These are phyloP conservation scores for Hymenoscyphus linearis DNA, from an alignment of 2,329 filamentous ascomycete species.

Conservation along the genomic window DNA sequence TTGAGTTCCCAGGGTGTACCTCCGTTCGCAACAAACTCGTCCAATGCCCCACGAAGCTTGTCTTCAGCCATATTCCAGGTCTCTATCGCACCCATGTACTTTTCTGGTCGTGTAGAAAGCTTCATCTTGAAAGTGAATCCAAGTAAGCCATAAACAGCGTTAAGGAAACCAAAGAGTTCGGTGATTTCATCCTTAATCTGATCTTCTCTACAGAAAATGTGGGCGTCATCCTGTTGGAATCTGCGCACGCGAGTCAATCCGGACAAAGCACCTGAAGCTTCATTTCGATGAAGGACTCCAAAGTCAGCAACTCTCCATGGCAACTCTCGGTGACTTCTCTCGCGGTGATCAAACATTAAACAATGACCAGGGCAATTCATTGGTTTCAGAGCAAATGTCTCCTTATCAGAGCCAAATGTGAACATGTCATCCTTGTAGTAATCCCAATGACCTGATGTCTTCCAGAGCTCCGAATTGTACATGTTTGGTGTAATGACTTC, in stretches of 20 bases:
- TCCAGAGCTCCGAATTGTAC: conserved; percentile 91
- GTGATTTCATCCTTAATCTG: conserved; percentile 72
- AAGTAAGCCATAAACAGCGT: conserved; percentile 72
- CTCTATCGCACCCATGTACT: conserved; percentile 78
- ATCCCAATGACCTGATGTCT: conserved; percentile 90
- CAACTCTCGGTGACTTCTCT: conserved; percentile 82
- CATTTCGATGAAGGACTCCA: conserved; percentile 90
- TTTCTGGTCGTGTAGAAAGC: conserved; percentile 84
- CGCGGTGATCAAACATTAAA: conserved; percentile 76
- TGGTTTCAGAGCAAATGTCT: conserved; percentile 80
- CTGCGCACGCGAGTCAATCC: conserved; percentile 88
- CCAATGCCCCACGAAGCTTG: conserved; percentile 72
- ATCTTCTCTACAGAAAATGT: conserved; percentile 88
- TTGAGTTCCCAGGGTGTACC: conserved; percentile 82
- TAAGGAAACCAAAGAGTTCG: conserved; percentile 81
- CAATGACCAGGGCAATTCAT: conserved; percentile 99
- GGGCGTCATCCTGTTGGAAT: conserved; percentile 94
- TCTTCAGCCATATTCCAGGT: conserved; percentile 87
- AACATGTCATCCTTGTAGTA: conserved; percentile 97
- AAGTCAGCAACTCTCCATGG: conserved; percentile 94
- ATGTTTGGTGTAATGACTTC: conserved; percentile 96
- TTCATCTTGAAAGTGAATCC: conserved; percentile 91
- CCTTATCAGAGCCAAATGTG: conserved; percentile 78
- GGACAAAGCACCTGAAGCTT: conserved; percentile 84
- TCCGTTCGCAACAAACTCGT: conserved; percentile 61